A percentile compares a stretch with the other conserved stretches of the same genome.
phyloP scores from a whole-genome alignment of 106 monocot genomes.

The Dendrobium huoshanense region DNA sequence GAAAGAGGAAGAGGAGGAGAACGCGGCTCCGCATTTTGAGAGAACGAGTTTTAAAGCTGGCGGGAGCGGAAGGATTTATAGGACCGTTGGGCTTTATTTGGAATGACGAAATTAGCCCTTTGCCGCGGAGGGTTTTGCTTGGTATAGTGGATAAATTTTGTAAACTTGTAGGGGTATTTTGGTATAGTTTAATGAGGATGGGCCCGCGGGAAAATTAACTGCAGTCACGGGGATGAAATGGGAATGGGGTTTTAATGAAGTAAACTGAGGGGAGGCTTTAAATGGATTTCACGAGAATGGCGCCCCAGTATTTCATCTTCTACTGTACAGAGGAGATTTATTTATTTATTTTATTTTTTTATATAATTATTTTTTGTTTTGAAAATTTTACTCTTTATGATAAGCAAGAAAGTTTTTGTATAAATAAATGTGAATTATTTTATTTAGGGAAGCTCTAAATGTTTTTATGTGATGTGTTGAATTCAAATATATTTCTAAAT shows the following conservation, averaged over 20 bases:
- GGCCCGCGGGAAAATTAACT: not conserved
- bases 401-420: too few species aligned
- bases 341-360: too few species aligned
- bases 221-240: constrained; percentile 5
- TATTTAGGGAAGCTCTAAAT: too few species aligned
- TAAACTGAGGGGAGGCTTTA: not conserved
- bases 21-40: not conserved
- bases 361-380: too few species aligned
- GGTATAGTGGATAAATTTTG: too few species aligned
- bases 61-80: not conserved
- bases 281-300: constrained; percentile 8
- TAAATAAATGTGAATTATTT: too few species aligned
- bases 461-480: too few species aligned
- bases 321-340: not conserved
- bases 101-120: not conserved
- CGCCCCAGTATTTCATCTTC: not conserved
- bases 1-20: not conserved
- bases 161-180: not conserved
- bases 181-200: not conserved
- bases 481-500: too few species aligned
- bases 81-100: not conserved
- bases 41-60: not conserved
- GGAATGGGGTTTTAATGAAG: not conserved
- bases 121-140: too few species aligned
- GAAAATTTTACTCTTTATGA: too few species aligned